phyloP scores from a whole-genome alignment of 768 basidiomycete species.

The Sarcodon sp. region DNA sequence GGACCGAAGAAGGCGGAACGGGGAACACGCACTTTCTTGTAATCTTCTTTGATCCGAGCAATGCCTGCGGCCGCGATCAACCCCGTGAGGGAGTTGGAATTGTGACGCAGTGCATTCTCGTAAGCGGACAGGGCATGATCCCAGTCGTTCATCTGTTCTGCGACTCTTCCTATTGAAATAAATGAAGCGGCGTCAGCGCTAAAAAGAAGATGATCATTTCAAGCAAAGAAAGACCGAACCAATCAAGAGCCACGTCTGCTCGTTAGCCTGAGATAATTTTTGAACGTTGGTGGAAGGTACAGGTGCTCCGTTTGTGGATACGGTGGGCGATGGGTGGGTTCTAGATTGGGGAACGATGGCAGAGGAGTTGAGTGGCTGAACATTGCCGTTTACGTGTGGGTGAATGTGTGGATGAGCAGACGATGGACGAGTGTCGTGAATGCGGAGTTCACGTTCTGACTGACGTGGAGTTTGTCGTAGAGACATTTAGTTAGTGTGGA shows the following conservation, averaged over 20 bases:
- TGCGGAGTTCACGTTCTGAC: constrained; percentile 45
- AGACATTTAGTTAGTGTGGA: constrained; percentile 30
- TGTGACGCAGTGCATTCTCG: constrained; percentile 92
- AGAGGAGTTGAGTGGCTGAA: constrained; percentile 18
- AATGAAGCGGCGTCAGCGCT: constrained; percentile 10
- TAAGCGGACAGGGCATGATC: constrained; percentile 90
- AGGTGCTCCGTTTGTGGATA: constrained; percentile 20
- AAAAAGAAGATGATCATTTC: constrained; percentile 5
- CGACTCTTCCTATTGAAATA: constrained; percentile 65
- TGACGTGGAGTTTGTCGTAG: constrained; percentile 49
- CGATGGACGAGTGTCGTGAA: constrained; percentile 42
- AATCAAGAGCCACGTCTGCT: constrained; percentile 91
- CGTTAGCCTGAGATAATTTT: constrained; percentile 78
- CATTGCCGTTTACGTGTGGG: constrained; percentile 41
- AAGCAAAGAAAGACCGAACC: constrained; percentile 32
- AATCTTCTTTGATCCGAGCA: constrained; percentile 95
- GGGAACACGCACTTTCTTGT: constrained; percentile 61
- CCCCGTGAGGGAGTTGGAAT: constrained; percentile 80
- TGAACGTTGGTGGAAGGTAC: constrained; percentile 38
- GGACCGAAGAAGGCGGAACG: constrained; percentile 5
- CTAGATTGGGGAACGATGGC: constrained; percentile 2
- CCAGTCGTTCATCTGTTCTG: constrained; percentile 90
- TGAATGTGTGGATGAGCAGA: constrained; percentile 22
- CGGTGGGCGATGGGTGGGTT: constrained; percentile 21
- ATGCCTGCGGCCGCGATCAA: constrained; percentile 93